phyloP scores from a whole-genome alignment of 1,284 basidiomycete genomes.

The Marasmius fiardii region DNA sequence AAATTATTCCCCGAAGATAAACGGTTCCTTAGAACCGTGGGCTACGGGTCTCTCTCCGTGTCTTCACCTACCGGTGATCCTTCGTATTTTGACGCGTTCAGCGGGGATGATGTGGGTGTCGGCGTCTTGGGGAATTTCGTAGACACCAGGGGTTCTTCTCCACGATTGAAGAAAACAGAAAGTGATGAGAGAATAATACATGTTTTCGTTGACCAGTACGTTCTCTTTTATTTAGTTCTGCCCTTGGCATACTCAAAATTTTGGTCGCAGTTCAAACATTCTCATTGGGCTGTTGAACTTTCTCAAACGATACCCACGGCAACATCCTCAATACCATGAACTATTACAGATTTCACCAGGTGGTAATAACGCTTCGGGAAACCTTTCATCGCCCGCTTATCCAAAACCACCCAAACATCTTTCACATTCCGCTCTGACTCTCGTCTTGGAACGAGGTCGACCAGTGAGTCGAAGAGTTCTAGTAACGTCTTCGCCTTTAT shows the following conservation, averaged over 20 bases:
- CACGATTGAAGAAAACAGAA: constrained; percentile 15
- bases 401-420: constrained; percentile 38
- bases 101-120: not conserved
- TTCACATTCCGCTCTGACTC: constrained; percentile 65
- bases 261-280: constrained; percentile 68
- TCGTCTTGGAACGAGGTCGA: constrained; percentile 73
- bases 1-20: constrained; percentile 24
- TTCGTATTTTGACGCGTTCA: constrained; percentile 18
- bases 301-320: constrained; percentile 45
- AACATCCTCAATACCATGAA: constrained; percentile 26
- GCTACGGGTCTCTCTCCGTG: constrained; percentile 8
- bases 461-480: constrained; percentile 66
- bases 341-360: constrained; percentile 12
- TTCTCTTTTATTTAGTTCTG: constrained; percentile 15
- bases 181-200: constrained; percentile 64
- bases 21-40: constrained; percentile 14
- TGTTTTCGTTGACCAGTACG: constrained; percentile 85
- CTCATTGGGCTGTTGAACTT: constrained; percentile 73
- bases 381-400: constrained; percentile 8
- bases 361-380: constrained; percentile 10
- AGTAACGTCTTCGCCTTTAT: constrained; percentile 79
- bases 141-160: constrained; percentile 41
- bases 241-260: constrained; percentile 10
- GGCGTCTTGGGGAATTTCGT: constrained; percentile 35
- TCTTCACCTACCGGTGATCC: not conserved